Percentiles rank a stretch among this genome's conserved stretches.
These are phyloP conservation scores for Fusarium bulbicola DNA, from an alignment of 2,329 filamentous ascomycete species.

Conservation along the genomic window DNA sequence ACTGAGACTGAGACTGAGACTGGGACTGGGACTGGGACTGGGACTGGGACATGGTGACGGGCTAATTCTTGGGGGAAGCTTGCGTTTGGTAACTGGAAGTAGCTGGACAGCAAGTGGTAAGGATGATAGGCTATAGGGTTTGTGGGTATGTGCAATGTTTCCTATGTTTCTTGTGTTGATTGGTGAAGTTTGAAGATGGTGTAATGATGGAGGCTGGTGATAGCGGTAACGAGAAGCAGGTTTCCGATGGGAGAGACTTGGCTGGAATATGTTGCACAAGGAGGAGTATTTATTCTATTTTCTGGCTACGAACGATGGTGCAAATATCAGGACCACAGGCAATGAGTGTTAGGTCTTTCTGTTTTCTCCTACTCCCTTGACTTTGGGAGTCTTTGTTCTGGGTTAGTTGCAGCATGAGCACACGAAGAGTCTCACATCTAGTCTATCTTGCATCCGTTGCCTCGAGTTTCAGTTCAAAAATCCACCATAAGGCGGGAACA, in stretches of 20 bases:
- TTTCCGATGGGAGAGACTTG: background rate
- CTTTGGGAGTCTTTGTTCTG: background rate
- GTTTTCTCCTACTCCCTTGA: background rate
- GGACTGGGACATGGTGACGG: background rate
- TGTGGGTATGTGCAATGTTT: background rate
- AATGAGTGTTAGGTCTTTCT: background rate
- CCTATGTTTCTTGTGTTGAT: background rate
- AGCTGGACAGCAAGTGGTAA: background rate
- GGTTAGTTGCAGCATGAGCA: background rate
- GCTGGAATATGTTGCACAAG: background rate
- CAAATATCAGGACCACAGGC: background rate
- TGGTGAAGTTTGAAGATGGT: background rate
- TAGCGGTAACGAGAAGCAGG: background rate
- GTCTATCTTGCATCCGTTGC: background rate
- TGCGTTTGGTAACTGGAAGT: background rate
- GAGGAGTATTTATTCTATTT: background rate
- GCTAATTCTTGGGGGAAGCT: background rate
- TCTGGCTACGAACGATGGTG: background rate
- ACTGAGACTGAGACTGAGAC: no score
- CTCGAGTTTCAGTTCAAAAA: constrained; percentile 8
- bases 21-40: no score
- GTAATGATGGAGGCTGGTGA: background rate
- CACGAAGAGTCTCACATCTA: background rate
- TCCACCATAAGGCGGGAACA: background rate
- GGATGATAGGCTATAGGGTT: background rate